Evolutionary conservation across 768 basidiomycete genomes (phyloP), one percentile per base, ranked within the genome.

Genomic region (Psilocybe cubensis): DNA sequence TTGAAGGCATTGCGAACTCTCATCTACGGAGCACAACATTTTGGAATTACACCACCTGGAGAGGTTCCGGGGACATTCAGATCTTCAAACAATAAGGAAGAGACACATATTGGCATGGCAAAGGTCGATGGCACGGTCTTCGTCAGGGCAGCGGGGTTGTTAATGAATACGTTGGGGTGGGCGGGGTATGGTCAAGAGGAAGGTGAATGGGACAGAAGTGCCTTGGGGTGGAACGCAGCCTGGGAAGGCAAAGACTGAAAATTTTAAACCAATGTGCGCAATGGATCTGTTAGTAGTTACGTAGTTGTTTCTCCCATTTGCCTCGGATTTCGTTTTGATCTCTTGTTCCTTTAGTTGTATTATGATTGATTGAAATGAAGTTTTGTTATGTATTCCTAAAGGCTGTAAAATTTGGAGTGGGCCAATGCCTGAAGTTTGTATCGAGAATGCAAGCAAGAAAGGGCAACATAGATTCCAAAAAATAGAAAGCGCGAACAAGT

Each of bases 141-240:
- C 61, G 76, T 83, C 4, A 71, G 85, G 40, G 79, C 83, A 14
- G 85, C 84, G 6, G 85, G 84, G 0, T 74, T 83, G 28, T 60
- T 84, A 69, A 77, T 83, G 79, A 73, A 84, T 45, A 78, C 71
- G 11, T 67, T 86, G 60, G 83, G 85, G 0, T 87, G 84, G 85
- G 78, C 80, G 1, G 65, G 72, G 7, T 71, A 80, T 69, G 85
- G 85, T 3, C 78, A 86, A 66, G 57, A 69, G 40, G 76, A 70
- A 38, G 78, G 80, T 17, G 40, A 63, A 1, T 87, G 86, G 86
- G 85, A 86, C 68, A 57, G 77, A 25, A 83, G 80, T 66, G 84
- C 76, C 3, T 69, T 85, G 38, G 85, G 84, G 0, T 86, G 84
- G 83, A 83, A 86, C 55, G 83, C 77, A 8, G 82, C 84, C 10